Evolutionary conservation across 2,329 filamentous ascomycete genomes (phyloP).

Genomic region (Colletotrichum noveboracense): DNA sequence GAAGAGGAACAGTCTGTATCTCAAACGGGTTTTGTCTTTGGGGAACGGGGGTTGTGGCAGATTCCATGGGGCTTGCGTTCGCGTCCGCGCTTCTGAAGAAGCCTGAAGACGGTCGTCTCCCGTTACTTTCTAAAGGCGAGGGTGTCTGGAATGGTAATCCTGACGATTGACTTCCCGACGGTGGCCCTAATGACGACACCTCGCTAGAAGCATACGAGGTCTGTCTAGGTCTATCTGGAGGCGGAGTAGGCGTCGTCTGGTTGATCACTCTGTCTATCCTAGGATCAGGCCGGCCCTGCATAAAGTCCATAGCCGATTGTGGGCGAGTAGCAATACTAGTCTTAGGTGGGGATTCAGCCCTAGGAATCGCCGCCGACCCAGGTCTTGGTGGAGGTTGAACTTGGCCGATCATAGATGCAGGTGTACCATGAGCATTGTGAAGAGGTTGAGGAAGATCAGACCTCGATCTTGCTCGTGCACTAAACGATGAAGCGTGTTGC

Average conservation of each 20-base stretch:
- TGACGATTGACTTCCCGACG: conserved; percentile 30
- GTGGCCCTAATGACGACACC: conserved; percentile 31
- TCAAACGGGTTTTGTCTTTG: background rate
- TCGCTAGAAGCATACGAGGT: conserved; percentile 16
- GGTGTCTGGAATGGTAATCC: conserved; percentile 28
- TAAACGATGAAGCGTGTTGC: background rate
- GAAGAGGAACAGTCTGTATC: background rate
- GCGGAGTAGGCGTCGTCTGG: background rate
- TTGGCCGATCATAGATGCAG: background rate
- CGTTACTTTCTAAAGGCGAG: conserved; percentile 29
- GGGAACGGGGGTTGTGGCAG: background rate
- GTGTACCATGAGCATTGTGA: background rate
- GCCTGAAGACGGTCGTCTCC: conserved; percentile 7
- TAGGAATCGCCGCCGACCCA: background rate
- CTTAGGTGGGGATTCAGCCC: background rate
- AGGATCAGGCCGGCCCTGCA: background rate
- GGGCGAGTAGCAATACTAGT: background rate
- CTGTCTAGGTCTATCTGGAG: background rate
- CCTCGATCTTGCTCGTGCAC: background rate
- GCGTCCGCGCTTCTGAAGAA: conserved; percentile 19
- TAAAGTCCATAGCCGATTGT: background rate
- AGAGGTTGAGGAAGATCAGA: background rate
- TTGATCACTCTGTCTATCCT: background rate
- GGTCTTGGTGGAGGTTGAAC: background rate
- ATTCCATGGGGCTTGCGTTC: background rate